A percentile compares a stretch with the other conserved stretches of the same genome.
These are phyloP conservation scores for Candida piceae DNA, from an alignment of 805 yeast genomes.

Conservation along the genomic window DNA sequence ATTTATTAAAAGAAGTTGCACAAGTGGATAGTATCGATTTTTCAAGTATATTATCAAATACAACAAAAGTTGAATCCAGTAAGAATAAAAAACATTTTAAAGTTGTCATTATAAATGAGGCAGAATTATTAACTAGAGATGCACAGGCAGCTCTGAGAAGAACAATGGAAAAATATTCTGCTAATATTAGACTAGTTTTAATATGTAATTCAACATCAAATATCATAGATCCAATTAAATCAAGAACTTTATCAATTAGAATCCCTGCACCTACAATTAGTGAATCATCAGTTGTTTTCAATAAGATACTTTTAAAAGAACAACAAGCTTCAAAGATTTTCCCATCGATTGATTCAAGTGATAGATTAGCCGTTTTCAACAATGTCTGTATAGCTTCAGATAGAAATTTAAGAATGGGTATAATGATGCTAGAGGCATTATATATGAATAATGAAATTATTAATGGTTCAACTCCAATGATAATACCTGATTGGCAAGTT, in stretches of 20 bases:
- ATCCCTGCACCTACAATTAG: constrained; percentile 70
- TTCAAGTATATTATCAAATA: constrained; percentile 37
- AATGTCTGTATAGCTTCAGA: constrained; percentile 52
- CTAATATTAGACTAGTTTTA: constrained; percentile 77
- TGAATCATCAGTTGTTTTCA: constrained; percentile 56
- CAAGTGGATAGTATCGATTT: constrained; percentile 94
- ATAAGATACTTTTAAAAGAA: constrained; percentile 55
- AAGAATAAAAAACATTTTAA: constrained; percentile 56
- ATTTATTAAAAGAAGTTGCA: constrained; percentile 87
- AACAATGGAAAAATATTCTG: constrained; percentile 93
- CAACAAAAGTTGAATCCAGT: no score
- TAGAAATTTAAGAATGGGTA: constrained; percentile 72
- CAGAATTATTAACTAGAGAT: constrained; percentile 82
- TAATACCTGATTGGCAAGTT: constrained; percentile 86
- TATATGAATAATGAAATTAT: constrained; percentile 60
- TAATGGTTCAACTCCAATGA: constrained; percentile 42
- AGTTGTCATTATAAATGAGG: constrained; percentile 85
- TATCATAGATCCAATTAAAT: constrained; percentile 89
- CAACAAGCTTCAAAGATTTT: constrained; percentile 25
- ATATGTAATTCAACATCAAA: constrained; percentile 87
- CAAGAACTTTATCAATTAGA: constrained; percentile 85
- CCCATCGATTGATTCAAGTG: constrained; percentile 31
- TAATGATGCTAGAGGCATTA: constrained; percentile 79
- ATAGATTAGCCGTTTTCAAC: constrained; percentile 33
- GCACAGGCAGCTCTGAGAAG: constrained; percentile 95